Conservation (phyloP, 805 yeast species). For the Soucietia sequanensis region DNA sequence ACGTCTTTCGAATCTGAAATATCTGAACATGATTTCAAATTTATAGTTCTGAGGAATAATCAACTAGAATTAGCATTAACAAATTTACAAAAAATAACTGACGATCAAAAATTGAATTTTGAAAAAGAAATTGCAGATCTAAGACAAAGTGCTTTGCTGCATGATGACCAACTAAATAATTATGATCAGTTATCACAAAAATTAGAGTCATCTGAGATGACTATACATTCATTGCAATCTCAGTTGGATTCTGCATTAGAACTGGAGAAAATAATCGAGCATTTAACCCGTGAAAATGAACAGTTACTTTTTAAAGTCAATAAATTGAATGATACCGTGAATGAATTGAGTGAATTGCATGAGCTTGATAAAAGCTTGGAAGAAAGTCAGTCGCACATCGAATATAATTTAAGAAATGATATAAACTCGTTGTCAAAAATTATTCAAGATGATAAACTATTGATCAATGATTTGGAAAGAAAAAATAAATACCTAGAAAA, state of each 20-base stretch:
- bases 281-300: constrained; percentile 35
- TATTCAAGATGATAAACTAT: constrained; percentile 13
- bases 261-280: constrained; percentile 35
- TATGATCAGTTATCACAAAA: constrained; percentile 31
- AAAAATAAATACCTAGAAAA: constrained; percentile 17
- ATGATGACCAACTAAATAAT: constrained; percentile 12
- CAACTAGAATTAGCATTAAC: constrained; percentile 42
- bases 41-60: constrained; percentile 30
- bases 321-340: constrained; percentile 33
- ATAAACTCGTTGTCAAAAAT: constrained; percentile 21
- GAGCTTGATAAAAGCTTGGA: constrained; percentile 52
- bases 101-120: constrained; percentile 22
- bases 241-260: constrained; percentile 34
- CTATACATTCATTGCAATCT: constrained; percentile 24
- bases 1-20: constrained; percentile 7
- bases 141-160: constrained; percentile 3
- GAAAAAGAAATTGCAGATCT: constrained; percentile 17
- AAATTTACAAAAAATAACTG: constrained; percentile 26
- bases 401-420: constrained; percentile 41
- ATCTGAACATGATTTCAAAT: constrained; percentile 14
- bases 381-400: constrained; percentile 41
- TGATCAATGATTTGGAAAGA: constrained; percentile 16
- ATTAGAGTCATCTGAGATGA: constrained; percentile 18
- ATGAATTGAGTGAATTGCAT: constrained; percentile 49
- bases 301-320: constrained; percentile 30